phyloP scores from a whole-genome alignment of 768 basidiomycete genomes.

The Coprinellus micaceus region DNA sequence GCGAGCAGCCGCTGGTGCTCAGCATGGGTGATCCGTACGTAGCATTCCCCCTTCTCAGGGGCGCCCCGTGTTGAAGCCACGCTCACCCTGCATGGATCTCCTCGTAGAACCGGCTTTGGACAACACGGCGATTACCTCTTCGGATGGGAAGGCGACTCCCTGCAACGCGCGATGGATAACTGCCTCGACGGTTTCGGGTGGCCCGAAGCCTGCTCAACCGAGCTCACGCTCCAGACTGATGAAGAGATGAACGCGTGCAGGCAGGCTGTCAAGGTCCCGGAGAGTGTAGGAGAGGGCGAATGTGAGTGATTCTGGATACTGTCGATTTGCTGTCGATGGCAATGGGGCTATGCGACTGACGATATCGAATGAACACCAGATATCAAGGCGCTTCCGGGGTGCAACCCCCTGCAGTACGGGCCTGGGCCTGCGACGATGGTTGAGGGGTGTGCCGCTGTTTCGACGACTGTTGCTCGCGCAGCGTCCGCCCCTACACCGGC shows the following conservation, averaged over 20 bases:
- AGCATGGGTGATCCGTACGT: constrained; percentile 5
- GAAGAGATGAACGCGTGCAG: constrained; percentile 4
- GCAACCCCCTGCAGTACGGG: constrained; percentile 1
- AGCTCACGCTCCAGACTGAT: constrained; percentile 5
- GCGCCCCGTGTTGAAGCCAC: not conserved
- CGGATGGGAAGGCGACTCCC: constrained; percentile 11
- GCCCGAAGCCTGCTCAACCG: not conserved
- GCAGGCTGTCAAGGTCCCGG: not conserved
- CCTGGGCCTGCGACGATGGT: constrained; percentile 2
- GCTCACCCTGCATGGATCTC: too few relatives aligned
- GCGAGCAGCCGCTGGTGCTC: constrained; percentile 1
- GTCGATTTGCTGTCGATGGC: too few relatives aligned
- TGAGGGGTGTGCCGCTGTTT: not conserved
- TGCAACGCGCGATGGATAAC: constrained; percentile 10
- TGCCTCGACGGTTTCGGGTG: constrained; percentile 1
- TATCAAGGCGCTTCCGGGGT: not conserved
- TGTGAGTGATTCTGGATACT: too few relatives aligned
- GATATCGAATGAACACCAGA: not conserved
- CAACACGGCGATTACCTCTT: constrained; percentile 9
- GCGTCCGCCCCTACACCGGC: too few relatives aligned
- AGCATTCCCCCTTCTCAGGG: not conserved
- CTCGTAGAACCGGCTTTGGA: constrained; percentile 2
- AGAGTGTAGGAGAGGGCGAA: constrained; percentile 1
- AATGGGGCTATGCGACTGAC: not conserved
- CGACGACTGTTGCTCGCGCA: not conserved